These are phyloP conservation scores for Lophiostoma macrostomum DNA, from an alignment of 495 filamentous ascomycete species.

Conservation along the genomic window DNA sequence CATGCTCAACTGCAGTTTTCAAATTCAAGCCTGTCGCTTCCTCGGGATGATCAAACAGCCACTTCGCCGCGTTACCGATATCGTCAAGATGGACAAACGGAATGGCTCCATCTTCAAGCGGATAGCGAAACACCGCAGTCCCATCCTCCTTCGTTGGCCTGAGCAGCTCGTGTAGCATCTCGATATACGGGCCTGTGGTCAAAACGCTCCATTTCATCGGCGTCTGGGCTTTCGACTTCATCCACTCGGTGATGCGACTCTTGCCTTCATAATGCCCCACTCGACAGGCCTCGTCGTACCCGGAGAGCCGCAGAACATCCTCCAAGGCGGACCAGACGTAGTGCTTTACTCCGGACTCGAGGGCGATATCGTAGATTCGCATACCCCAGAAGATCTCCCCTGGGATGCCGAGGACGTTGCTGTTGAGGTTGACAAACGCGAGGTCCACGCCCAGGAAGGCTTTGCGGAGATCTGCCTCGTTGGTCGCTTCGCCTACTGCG, in stretches of 20 bases:
- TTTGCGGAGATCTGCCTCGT: slow-evolving; percentile 15
- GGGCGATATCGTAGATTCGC: slow-evolving; percentile 54
- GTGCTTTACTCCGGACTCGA: slow-evolving; percentile 49
- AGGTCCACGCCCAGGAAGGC: slow-evolving; percentile 46
- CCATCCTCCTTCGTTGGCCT: slow-evolving; percentile 14
- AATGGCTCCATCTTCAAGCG: slow-evolving; percentile 20
- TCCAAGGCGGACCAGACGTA: slow-evolving; percentile 45
- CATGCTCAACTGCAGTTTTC: slow-evolving; percentile 14
- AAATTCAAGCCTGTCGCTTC: slow-evolving; percentile 11
- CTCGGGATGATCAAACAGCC: slow-evolving; percentile 21
- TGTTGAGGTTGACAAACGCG: slow-evolving; percentile 56
- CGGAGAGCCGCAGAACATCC: slow-evolving; percentile 42
- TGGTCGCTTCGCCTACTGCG: slow-evolving; percentile 9
- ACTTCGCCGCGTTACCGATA: slow-evolving; percentile 11
- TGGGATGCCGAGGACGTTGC: slow-evolving; percentile 54
- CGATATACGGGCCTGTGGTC: slow-evolving; percentile 55
- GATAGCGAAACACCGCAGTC: slow-evolving; percentile 14
- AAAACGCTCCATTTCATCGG: slow-evolving; percentile 51
- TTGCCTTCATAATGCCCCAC: slow-evolving; percentile 56
- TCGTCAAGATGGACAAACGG: slow-evolving; percentile 28
- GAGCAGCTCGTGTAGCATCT: slow-evolving; percentile 45
- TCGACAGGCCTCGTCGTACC: slow-evolving; percentile 47
- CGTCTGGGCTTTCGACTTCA: slow-evolving; percentile 42
- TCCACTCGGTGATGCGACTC: slow-evolving; percentile 52
- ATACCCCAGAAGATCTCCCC: slow-evolving; percentile 55